Percentiles rank a stretch among this genome's conserved stretches.
Conservation (phyloP, 352 stramenopile species). For the Phytopythium vexans region DNA sequence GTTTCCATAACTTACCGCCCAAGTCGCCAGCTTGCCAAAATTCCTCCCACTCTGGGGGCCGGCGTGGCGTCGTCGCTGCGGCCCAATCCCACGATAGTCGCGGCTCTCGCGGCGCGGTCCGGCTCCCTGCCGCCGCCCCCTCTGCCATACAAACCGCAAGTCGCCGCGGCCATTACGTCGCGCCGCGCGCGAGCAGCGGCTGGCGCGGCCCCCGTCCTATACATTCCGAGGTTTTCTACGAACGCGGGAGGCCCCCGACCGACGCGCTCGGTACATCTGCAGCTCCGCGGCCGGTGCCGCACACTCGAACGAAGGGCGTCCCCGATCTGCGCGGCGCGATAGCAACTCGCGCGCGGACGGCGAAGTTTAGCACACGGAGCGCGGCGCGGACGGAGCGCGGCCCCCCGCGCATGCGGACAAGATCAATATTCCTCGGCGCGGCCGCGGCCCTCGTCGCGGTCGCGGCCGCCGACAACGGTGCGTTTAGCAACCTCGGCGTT, state of each 20-base stretch:
- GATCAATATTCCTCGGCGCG: conserved; percentile 9
- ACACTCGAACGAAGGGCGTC: neutral
- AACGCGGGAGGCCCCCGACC: too few relatives aligned
- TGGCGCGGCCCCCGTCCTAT: neutral
- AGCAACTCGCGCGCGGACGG: neutral
- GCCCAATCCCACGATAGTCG: conserved; percentile 1
- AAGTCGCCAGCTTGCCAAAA: too few relatives aligned
- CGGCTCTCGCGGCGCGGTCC: neutral
- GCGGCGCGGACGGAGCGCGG: neutral
- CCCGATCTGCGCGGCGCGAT: neutral
- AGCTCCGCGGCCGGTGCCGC: neutral
- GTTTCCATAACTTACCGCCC: too few relatives aligned
- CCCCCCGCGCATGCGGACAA: conserved; percentile 17
- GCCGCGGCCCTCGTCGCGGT: conserved; percentile 13
- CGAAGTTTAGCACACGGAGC: neutral
- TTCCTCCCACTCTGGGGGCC: too few relatives aligned
- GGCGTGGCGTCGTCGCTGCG: too few relatives aligned
- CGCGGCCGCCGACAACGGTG: conserved; percentile 9
- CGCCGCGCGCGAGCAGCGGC: neutral
- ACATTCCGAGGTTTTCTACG: conserved; percentile 7
- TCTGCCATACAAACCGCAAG: neutral
- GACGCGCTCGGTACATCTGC: conserved; percentile 2
- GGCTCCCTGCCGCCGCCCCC: conserved; percentile 3
- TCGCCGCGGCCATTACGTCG: conserved; percentile 1
- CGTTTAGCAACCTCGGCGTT: conserved; percentile 1